These are phyloP conservation scores for Umbellularia californica DNA, from an alignment of 164 flowering plant genomes.

Conservation along the genomic window DNA sequence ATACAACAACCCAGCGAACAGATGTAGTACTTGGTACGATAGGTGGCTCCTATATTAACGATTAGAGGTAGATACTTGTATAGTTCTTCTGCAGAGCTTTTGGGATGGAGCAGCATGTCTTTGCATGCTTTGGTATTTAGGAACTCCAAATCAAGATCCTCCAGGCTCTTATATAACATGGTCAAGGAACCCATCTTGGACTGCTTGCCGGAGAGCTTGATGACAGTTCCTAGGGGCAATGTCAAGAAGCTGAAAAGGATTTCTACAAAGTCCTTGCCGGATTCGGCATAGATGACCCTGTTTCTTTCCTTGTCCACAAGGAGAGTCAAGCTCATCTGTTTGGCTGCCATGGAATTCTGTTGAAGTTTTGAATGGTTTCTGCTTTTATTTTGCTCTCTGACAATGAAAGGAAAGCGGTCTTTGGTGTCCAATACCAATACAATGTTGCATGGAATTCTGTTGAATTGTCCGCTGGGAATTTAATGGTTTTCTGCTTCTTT, in stretches of 20 bases:
- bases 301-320: background rate
- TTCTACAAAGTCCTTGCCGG: constrained; percentile 14
- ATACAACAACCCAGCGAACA: too few relatives aligned
- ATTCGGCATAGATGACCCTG: constrained; percentile 6
- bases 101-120: background rate
- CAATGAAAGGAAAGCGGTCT: too few relatives aligned
- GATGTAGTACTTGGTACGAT: too few relatives aligned
- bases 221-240: constrained; percentile 11
- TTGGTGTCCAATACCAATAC: too few relatives aligned
- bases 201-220: background rate
- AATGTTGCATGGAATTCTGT: too few relatives aligned
- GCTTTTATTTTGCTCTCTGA: too few relatives aligned
- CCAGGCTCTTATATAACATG: background rate
- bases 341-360: too few relatives aligned
- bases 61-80: too few relatives aligned
- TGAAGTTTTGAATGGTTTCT: too few relatives aligned
- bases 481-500: too few relatives aligned
- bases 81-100: background rate
- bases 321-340: background rate
- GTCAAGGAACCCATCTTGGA: background rate
- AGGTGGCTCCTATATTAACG: background rate
- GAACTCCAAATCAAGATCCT: background rate
- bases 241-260: constrained; percentile 18
- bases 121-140: background rate
- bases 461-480: too few relatives aligned